These are phyloP conservation scores for Eremothecium cymbalariae DNA, from an alignment of 1,139 yeast genomes.

Conservation along the genomic window DNA sequence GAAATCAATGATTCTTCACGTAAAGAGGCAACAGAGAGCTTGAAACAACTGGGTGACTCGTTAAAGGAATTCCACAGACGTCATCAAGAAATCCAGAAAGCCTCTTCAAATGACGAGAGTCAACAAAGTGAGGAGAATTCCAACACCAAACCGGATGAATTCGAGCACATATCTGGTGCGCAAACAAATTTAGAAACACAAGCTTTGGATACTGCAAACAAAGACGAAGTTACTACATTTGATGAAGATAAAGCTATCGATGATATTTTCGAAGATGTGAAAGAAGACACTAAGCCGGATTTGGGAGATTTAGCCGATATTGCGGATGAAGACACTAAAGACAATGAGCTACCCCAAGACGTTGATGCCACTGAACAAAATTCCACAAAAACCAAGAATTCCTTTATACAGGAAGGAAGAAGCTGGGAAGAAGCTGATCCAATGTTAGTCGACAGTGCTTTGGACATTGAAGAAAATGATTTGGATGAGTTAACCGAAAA, in stretches of 20 bases:
- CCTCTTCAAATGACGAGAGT: conserved; percentile 39
- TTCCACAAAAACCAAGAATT: conserved; percentile 23
- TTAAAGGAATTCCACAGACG: conserved; percentile 87
- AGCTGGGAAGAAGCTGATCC: no score
- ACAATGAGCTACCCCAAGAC: conserved; percentile 42
- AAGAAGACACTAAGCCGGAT: no score
- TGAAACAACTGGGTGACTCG: conserved; percentile 85
- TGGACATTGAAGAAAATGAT: conserved; percentile 17
- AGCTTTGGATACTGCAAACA: conserved; percentile 84
- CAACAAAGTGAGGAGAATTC: conserved; percentile 44
- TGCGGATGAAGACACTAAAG: conserved; percentile 28
- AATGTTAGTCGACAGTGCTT: no score
- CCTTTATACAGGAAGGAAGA: no score
- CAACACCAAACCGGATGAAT: conserved; percentile 72
- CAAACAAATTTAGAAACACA: conserved; percentile 72
- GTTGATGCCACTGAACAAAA: conserved; percentile 28
- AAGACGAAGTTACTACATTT: conserved; percentile 68
- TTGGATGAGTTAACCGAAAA: conserved; percentile 31
- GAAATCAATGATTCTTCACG: conserved; percentile 52
- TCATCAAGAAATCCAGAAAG: conserved; percentile 72
- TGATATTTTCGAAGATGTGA: no score
- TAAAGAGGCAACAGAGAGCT: conserved; percentile 67
- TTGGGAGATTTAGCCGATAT: no score
- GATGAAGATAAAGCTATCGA: conserved; percentile 86
- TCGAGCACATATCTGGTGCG: conserved; percentile 85